These are phyloP conservation scores for Holtermanniella nyarrowii DNA, from an alignment of 768 basidiomycete genomes.

Conservation along the genomic window DNA sequence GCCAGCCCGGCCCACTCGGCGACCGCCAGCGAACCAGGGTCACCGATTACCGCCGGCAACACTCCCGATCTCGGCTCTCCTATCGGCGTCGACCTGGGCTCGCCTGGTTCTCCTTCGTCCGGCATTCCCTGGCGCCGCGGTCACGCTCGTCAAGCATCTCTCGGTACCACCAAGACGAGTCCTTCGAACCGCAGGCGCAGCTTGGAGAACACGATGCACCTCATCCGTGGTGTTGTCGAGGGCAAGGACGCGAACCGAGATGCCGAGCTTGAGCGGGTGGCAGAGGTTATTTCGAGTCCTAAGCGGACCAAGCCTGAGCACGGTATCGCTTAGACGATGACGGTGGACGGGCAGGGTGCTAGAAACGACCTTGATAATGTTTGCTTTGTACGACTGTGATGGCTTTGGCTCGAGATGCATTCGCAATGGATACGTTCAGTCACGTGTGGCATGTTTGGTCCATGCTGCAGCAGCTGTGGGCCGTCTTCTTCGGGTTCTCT, in stretches of 20 bases:
- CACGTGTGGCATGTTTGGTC: too few relatives aligned
- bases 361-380: too few relatives aligned
- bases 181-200: conserved; percentile 85
- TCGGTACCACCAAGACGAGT: conserved; percentile 91
- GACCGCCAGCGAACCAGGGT: conserved; percentile 27
- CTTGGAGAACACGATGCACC: conserved; percentile 87
- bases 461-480: too few relatives aligned
- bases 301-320: conserved; percentile 16
- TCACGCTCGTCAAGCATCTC: conserved; percentile 59
- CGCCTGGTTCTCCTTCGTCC: conserved; percentile 17
- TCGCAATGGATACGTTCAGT: too few relatives aligned
- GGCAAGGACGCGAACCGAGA: conserved; percentile 50
- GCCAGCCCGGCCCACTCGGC: conserved; percentile 32
- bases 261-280: conserved; percentile 33
- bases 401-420: too few relatives aligned
- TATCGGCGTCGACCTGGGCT: conserved; percentile 4
- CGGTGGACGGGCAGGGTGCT: background rate
- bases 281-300: conserved; percentile 38
- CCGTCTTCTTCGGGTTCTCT: too few relatives aligned
- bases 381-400: too few relatives aligned
- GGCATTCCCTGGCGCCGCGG: conserved; percentile 45
- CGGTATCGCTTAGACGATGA: conserved; percentile 7
- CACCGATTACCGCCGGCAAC: conserved; percentile 13
- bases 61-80: conserved; percentile 2
- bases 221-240: conserved; percentile 87